A percentile compares a stretch with the other conserved stretches of the same genome.
These are phyloP conservation scores for Rhizopogon sp. DNA, from an alignment of 768 basidiomycete genomes.

Conservation along the genomic window DNA sequence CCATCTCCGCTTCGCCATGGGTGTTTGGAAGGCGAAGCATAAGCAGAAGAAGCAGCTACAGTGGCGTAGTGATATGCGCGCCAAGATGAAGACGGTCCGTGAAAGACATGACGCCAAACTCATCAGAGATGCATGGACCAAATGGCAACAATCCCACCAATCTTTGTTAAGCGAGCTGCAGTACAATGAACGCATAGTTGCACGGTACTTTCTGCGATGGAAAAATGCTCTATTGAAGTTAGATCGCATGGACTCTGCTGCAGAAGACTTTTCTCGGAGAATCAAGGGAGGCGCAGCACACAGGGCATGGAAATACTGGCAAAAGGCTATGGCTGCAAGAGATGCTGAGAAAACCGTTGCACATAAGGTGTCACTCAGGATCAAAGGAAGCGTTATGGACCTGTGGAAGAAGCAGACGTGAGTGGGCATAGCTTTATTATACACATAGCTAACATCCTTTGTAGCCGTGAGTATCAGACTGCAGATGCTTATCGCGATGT, in stretches of 20 bases:
- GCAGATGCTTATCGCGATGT: slow-evolving; percentile 41
- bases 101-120: slow-evolving; percentile 51
- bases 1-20: slow-evolving; percentile 36
- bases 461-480: slow-evolving; percentile 38
- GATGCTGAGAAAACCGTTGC: slow-evolving; percentile 40
- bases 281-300: slow-evolving; percentile 33
- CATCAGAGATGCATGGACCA: slow-evolving; percentile 53
- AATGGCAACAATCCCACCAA: slow-evolving; percentile 61
- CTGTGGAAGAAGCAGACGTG: slow-evolving; percentile 58
- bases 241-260: slow-evolving; percentile 41
- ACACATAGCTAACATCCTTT: slow-evolving; percentile 1
- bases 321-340: slow-evolving; percentile 36
- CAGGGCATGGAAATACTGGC: slow-evolving; percentile 58
- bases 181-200: slow-evolving; percentile 39
- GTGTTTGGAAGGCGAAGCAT: slow-evolving; percentile 49
- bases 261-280: slow-evolving; percentile 41
- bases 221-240: slow-evolving; percentile 35
- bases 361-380: slow-evolving; percentile 41
- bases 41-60: slow-evolving; percentile 50
- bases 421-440: slow-evolving; percentile 17
- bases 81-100: slow-evolving; percentile 59
- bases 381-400: slow-evolving; percentile 43
- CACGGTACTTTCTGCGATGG: slow-evolving; percentile 50
- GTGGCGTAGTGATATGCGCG: slow-evolving; percentile 69
- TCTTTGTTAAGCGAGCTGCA: slow-evolving; percentile 47